Percentiles rank a stretch among this genome's conserved stretches.
phyloP scores from a whole-genome alignment of 352 stramenopile species.

The Bremia lactucae region DNA sequence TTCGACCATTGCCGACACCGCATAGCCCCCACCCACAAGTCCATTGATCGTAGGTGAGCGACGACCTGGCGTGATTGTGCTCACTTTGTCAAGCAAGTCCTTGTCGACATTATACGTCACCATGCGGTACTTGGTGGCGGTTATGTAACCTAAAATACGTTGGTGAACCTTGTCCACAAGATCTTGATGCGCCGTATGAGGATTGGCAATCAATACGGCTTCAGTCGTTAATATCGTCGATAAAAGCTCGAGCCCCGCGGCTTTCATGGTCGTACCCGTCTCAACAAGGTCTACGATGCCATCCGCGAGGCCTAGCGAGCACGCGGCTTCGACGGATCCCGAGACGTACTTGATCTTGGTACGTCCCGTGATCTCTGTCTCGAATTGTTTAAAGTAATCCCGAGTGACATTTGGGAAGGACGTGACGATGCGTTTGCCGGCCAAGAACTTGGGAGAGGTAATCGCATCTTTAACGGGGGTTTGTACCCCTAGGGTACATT shows the following conservation, averaged over 20 bases:
- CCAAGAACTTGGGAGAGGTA: conserved; percentile 68
- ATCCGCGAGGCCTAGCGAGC: conserved; percentile 94
- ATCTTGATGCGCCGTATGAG: conserved; percentile 55
- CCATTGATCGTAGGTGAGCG: conserved; percentile 89
- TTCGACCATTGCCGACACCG: conserved; percentile 89
- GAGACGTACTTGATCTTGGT: conserved; percentile 95
- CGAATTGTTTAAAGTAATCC: conserved; percentile 91
- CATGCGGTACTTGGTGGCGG: conserved; percentile 96
- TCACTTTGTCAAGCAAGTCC: conserved; percentile 80
- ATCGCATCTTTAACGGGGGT: conserved; percentile 86
- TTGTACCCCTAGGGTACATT: conserved; percentile 93
- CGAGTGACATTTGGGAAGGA: conserved; percentile 91
- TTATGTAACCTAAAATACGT: conserved; percentile 94
- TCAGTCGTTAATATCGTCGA: conserved; percentile 88
- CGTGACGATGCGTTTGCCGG: conserved; percentile 95
- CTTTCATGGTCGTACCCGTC: conserved; percentile 97
- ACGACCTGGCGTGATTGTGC: conserved; percentile 90
- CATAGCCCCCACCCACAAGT: conserved; percentile 76
- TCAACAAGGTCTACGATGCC: conserved; percentile 98
- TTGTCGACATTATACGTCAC: conserved; percentile 95
- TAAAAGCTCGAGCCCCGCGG: conserved; percentile 92
- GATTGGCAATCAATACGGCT: conserved; percentile 88
- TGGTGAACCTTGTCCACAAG: conserved; percentile 81
- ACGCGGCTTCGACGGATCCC: conserved; percentile 96
- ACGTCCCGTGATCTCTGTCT: conserved; percentile 38